Percentiles rank a stretch among this genome's conserved stretches.
Conservation (phyloP, 805 yeast species). For the Wickerhamomyces subpelliculosus region DNA sequence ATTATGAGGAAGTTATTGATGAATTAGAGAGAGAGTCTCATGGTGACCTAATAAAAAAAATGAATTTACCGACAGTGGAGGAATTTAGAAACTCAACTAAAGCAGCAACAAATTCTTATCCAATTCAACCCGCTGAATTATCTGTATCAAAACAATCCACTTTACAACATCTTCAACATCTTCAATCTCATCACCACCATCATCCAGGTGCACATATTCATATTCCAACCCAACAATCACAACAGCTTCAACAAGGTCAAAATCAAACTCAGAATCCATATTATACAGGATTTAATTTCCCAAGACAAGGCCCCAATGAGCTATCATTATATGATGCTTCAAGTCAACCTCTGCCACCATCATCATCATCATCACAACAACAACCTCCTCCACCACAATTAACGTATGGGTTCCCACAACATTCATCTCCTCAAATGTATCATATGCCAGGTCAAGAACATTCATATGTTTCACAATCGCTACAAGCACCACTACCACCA, state of each 20-base stretch:
- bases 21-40: slow-evolving; percentile 13
- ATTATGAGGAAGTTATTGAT: slow-evolving; percentile 15
- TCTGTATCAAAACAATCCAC: neutral
- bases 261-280: neutral
- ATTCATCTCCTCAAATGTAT: no score
- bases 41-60: slow-evolving; percentile 7
- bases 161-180: neutral
- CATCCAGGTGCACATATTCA: neutral
- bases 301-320: no score
- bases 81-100: slow-evolving; percentile 6
- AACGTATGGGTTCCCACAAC: no score
- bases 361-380: no score
- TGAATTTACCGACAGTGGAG: slow-evolving; percentile 11
- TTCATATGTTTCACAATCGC: no score
- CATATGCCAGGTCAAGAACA: no score
- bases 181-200: slow-evolving; percentile 1
- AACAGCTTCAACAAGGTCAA: neutral
- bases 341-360: no score
- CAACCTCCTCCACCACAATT: no score
- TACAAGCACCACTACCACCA: no score
- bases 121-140: neutral
- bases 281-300: no score
- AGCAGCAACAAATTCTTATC: neutral
- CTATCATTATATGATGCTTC: no score
- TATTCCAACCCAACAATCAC: neutral